A percentile compares a stretch with the other conserved stretches of the same genome.
Conservation (phyloP, 2,329 filamentous ascomycete species). For the Fusarium sp. region DNA sequence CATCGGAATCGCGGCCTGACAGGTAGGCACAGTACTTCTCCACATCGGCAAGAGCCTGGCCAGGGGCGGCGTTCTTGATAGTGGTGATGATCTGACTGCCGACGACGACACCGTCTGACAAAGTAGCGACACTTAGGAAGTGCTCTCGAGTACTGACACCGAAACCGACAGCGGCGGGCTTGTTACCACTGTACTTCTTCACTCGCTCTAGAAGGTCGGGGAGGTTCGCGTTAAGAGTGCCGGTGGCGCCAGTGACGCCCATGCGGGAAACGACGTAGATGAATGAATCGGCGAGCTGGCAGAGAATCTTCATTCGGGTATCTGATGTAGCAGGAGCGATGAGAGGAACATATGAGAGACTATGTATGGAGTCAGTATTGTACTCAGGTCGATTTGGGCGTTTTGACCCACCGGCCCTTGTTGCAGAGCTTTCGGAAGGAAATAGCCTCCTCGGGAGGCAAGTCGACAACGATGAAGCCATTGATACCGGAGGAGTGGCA, state of each 20-base stretch:
- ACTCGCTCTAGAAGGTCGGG: conserved; percentile 85
- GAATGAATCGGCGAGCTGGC: conserved; percentile 96
- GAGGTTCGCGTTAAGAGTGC: conserved; percentile 81
- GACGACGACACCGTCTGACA: conserved; percentile 95
- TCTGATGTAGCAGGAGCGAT: conserved; percentile 95
- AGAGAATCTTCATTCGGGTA: conserved; percentile 91
- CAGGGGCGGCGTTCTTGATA: conserved; percentile 56
- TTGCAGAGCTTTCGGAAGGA: conserved; percentile 88
- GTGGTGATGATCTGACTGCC: conserved; percentile 93
- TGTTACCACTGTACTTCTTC: conserved; percentile 90
- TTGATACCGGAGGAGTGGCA: conserved; percentile 87
- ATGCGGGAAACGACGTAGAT: conserved; percentile 98
- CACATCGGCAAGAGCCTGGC: conserved; percentile 69
- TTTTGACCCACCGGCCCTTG: conserved; percentile 70
- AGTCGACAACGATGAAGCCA: conserved; percentile 95
- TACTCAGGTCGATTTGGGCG: not conserved
- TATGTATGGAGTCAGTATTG: conserved; percentile 43
- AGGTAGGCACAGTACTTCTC: conserved; percentile 86
- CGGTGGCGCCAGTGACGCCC: conserved; percentile 93
- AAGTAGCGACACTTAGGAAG: conserved; percentile 82
- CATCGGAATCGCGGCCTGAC: conserved; percentile 57
- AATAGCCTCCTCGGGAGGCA: conserved; percentile 95
- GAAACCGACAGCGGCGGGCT: conserved; percentile 92
- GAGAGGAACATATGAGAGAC: conserved; percentile 94
- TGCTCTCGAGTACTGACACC: conserved; percentile 96